Evolutionary conservation across 805 yeast species (phyloP).

Genomic region (Metschnikowia hibisci): DNA sequence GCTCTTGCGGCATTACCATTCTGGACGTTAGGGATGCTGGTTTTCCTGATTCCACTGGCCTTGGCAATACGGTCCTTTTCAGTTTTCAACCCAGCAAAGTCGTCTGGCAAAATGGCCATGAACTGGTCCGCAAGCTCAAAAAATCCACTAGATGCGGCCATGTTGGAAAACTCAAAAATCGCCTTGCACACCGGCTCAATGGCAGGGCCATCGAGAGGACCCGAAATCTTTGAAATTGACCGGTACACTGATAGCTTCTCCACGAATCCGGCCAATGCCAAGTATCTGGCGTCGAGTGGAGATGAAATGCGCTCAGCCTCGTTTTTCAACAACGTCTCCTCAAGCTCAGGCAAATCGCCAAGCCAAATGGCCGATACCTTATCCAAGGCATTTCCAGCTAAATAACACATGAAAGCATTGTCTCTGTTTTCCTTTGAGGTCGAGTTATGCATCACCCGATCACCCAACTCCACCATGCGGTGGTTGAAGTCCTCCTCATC

Average conservation of each 20-base stretch:
- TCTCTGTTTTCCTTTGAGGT: constrained; percentile 46
- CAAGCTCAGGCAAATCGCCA: constrained; percentile 52
- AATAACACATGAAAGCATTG: constrained; percentile 71
- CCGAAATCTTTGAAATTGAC: constrained; percentile 40
- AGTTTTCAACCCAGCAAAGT: constrained; percentile 60
- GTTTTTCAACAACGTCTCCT: constrained; percentile 40
- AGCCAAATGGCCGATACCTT: constrained; percentile 82
- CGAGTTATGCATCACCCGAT: constrained; percentile 49
- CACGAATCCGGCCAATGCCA: constrained; percentile 73
- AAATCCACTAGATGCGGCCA: constrained; percentile 78
- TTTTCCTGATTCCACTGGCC: constrained; percentile 47
- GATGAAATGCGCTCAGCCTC: constrained; percentile 45
- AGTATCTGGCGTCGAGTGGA: constrained; percentile 79
- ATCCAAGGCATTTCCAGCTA: constrained; percentile 78
- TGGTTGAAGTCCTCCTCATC: constrained; percentile 46
- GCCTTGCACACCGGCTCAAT: constrained; percentile 52
- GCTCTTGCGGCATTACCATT: constrained; percentile 1
- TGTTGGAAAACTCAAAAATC: constrained; percentile 75
- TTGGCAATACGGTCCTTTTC: constrained; percentile 78
- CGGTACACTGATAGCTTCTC: constrained; percentile 80
- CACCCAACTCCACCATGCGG: constrained; percentile 68
- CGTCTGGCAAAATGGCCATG: constrained; percentile 67
- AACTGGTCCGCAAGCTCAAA: constrained; percentile 75
- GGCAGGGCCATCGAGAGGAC: constrained; percentile 39
- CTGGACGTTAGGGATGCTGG: background rate